A percentile compares a stretch with the other conserved stretches of the same genome.
Conservation (phyloP, 345 rosid genomes). For the Pelargonium nanum region DNA sequence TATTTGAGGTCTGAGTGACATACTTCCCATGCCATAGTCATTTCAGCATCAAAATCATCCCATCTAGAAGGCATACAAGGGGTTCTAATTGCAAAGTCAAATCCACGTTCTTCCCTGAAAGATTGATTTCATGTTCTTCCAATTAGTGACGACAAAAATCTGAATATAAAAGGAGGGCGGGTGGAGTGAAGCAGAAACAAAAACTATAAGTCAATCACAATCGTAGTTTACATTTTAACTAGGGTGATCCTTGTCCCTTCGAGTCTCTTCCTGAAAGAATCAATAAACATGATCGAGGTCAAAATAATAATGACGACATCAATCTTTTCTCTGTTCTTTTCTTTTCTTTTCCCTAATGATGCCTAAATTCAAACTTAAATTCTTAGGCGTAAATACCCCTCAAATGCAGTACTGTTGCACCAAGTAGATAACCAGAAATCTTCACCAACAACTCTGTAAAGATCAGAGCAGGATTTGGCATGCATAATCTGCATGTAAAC, state of each 20-base stretch:
- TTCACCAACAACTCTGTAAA: constrained; percentile 73
- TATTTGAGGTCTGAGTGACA: constrained; percentile 19
- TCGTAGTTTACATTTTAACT: constrained; percentile 38
- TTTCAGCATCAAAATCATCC: constrained; percentile 84
- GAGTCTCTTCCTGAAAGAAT: constrained; percentile 61
- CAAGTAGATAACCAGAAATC: constrained; percentile 96
- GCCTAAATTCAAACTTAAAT: constrained; percentile 1
- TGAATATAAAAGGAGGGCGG: not conserved
- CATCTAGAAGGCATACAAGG: constrained; percentile 92
- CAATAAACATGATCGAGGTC: not conserved
- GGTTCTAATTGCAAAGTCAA: constrained; percentile 79
- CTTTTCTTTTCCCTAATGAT: not conserved
- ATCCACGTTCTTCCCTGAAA: constrained; percentile 58
- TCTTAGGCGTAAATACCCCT: constrained; percentile 45
- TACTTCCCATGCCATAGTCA: constrained; percentile 90
- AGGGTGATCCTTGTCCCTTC: constrained; percentile 93
- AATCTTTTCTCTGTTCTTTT: too few relatives aligned
- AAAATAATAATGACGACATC: not conserved
- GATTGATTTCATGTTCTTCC: constrained; percentile 9
- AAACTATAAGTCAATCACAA: constrained; percentile 1
- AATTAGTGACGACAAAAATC: not conserved
- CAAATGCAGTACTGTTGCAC: constrained; percentile 70
- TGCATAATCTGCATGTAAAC: constrained; percentile 43
- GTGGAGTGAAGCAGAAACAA: constrained; percentile 2
- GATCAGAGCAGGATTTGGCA: constrained; percentile 70